Conservation (phyloP, 495 filamentous ascomycete species). For the Stereocaulon alpinum region DNA sequence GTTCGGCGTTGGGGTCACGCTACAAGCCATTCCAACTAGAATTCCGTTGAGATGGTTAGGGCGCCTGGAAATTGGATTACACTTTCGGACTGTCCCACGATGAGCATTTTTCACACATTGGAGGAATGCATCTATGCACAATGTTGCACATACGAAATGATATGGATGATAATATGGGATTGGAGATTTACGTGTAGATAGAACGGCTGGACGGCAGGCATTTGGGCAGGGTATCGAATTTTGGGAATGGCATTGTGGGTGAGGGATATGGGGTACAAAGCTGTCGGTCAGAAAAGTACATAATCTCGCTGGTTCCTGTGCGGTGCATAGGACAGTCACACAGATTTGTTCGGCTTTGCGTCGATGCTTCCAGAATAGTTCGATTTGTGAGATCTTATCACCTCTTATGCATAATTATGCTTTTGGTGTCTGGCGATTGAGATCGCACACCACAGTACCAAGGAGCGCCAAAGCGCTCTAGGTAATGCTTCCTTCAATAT, state of each 20-base stretch:
- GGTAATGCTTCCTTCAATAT: too few relatives aligned
- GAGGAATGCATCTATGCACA: too few relatives aligned
- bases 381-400: background rate
- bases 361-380: too few relatives aligned
- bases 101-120: background rate
- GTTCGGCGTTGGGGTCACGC: conserved; percentile 38
- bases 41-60: conserved; percentile 31
- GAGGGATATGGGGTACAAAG: too few relatives aligned
- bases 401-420: background rate
- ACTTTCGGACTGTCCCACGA: background rate
- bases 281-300: conserved; percentile 5
- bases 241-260: background rate
- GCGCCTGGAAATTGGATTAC: background rate
- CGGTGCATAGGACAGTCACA: background rate
- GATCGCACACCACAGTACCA: too few relatives aligned
- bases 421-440: too few relatives aligned
- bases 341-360: background rate
- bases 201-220: background rate
- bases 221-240: background rate
- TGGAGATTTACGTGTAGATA: background rate
- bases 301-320: background rate
- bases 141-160: too few relatives aligned
- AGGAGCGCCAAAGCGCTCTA: too few relatives aligned
- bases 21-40: conserved; percentile 48
- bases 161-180: background rate